Conservation (phyloP, 495 filamentous ascomycete genomes). For the Xylaria sp. region DNA sequence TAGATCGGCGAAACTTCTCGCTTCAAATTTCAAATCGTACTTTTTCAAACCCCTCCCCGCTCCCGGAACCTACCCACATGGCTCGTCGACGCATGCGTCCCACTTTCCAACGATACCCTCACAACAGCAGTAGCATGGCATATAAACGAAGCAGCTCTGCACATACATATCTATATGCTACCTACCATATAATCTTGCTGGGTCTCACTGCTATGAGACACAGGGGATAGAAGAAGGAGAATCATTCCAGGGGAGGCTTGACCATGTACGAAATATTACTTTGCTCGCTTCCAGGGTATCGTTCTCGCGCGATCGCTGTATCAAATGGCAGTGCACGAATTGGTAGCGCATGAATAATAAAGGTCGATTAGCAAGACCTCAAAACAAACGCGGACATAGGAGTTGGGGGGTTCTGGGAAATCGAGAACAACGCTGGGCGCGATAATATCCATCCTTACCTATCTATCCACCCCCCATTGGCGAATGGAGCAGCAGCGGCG, state of each 20-base stretch:
- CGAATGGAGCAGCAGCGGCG: constrained; percentile 1
- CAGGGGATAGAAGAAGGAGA: background rate
- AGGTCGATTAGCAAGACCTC: background rate
- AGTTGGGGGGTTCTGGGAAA: constrained; percentile 6
- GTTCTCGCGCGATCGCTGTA: background rate
- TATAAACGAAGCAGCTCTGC: background rate
- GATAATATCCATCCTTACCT: constrained; percentile 2
- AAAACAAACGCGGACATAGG: background rate
- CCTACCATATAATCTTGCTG: background rate
- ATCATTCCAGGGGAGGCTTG: background rate
- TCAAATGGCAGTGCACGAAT: background rate
- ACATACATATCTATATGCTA: too few relatives aligned
- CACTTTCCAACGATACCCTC: background rate
- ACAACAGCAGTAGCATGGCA: background rate
- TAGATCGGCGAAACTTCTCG: background rate
- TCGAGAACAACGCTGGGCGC: constrained; percentile 14
- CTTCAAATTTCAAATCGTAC: background rate
- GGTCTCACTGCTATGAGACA: background rate
- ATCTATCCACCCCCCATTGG: background rate
- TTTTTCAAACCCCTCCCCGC: background rate
- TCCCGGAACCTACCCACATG: background rate
- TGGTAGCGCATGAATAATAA: constrained; percentile 7
- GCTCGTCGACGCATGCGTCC: background rate
- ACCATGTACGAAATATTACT: background rate
- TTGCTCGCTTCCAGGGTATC: background rate